A percentile compares a stretch with the other conserved stretches of the same genome.
Evolutionary conservation across 768 basidiomycete genomes (phyloP).

Genomic region (Podaxis sp.): DNA sequence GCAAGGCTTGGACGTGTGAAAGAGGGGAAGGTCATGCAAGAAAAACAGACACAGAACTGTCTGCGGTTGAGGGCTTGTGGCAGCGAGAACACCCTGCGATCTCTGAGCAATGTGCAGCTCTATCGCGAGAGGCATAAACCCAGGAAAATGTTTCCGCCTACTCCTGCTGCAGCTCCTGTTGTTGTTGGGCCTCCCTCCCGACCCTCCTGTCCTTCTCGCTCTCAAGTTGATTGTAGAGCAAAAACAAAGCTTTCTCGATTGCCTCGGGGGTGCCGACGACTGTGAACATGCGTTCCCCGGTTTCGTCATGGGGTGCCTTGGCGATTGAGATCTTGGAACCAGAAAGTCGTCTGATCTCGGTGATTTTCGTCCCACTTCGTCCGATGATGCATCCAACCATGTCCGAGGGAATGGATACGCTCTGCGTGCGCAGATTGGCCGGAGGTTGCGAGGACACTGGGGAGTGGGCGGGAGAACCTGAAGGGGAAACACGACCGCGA

Average conservation of each 20-base stretch:
- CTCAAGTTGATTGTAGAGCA: slow-evolving; percentile 95
- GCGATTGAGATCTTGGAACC: slow-evolving; percentile 99
- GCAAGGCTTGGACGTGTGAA: not conserved
- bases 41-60: slow-evolving; percentile 1
- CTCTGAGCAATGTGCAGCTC: not conserved
- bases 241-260: slow-evolving; percentile 96
- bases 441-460: slow-evolving; percentile 52
- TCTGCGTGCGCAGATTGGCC: slow-evolving; percentile 91
- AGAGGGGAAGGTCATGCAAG: slow-evolving; percentile 8
- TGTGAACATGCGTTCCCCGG: slow-evolving; percentile 99
- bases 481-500: slow-evolving; percentile 46
- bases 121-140: not conserved
- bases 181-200: slow-evolving; percentile 76
- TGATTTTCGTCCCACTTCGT: slow-evolving; percentile 96
- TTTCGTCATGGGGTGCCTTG: slow-evolving; percentile 98
- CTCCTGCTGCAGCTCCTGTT: slow-evolving; percentile 56
- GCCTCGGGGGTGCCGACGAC: slow-evolving; percentile 95
- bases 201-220: slow-evolving; percentile 94
- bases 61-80: not conserved
- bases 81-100: not conserved
- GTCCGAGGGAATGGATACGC: slow-evolving; percentile 98
- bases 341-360: slow-evolving; percentile 96
- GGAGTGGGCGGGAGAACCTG: slow-evolving; percentile 38
- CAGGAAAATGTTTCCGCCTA: not conserved
- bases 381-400: slow-evolving; percentile 99